phyloP scores from a whole-genome alignment of 2,329 filamentous ascomycete species.

The Emmonsia crescens region DNA sequence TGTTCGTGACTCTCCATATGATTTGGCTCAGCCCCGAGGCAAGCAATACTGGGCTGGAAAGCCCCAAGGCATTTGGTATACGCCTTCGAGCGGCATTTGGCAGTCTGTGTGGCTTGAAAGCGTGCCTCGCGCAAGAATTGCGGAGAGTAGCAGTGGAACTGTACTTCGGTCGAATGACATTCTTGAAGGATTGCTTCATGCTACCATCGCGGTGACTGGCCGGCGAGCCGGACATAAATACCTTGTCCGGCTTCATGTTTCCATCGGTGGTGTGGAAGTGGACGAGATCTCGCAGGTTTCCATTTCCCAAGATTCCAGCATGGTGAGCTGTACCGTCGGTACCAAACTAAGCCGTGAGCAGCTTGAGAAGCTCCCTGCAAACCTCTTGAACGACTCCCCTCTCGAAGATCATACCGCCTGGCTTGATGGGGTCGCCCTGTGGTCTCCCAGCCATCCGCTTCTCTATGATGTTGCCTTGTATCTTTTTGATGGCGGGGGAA shows the following conservation, averaged over 20 bases:
- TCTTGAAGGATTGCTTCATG: constrained; percentile 41
- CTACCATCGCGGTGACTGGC: constrained; percentile 38
- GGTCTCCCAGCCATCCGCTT: constrained; percentile 53
- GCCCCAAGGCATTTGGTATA: constrained; percentile 57
- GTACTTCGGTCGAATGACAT: constrained; percentile 48
- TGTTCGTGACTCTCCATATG: constrained; percentile 53
- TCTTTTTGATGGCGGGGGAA: constrained; percentile 36
- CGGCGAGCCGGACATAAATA: constrained; percentile 28
- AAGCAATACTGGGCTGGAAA: constrained; percentile 54
- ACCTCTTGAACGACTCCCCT: background rate
- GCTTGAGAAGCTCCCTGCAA: background rate
- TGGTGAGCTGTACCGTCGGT: constrained; percentile 37
- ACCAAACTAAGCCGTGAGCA: constrained; percentile 30
- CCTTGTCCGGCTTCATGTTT: constrained; percentile 44
- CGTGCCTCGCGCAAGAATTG: constrained; percentile 44
- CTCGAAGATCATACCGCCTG: constrained; percentile 37
- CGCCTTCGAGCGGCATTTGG: constrained; percentile 63
- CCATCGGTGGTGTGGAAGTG: constrained; percentile 40
- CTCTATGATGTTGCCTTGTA: constrained; percentile 52
- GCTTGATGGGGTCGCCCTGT: constrained; percentile 51
- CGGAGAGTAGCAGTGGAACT: constrained; percentile 49
- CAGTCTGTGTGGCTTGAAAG: constrained; percentile 61
- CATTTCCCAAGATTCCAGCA: constrained; percentile 42
- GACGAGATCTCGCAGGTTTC: constrained; percentile 32
- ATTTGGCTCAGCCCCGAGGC: constrained; percentile 54